These are phyloP conservation scores for Cyberlindnera xylosilytica DNA, from an alignment of 805 yeast genomes.

Conservation along the genomic window DNA sequence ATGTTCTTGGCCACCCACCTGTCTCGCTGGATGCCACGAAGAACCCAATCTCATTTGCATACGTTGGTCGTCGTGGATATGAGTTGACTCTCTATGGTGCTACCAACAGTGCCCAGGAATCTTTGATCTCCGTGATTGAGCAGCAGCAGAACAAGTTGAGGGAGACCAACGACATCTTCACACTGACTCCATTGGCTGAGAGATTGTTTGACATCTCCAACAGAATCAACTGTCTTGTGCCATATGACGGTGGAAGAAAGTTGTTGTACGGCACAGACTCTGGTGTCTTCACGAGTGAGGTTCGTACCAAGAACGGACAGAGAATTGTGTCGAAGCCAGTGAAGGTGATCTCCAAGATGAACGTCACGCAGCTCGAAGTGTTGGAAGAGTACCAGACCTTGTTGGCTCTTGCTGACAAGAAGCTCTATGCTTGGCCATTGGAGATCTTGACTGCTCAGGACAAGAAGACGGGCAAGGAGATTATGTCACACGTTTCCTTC, in stretches of 20 bases:
- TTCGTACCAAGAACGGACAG: conserved; percentile 43
- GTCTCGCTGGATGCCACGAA: conserved; percentile 26
- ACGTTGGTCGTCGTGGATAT: conserved; percentile 46
- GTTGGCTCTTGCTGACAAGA: conserved; percentile 78
- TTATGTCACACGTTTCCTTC: conserved; percentile 83
- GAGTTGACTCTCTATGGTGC: conserved; percentile 42
- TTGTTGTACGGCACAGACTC: conserved; percentile 87
- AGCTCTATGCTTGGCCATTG: conserved; percentile 71
- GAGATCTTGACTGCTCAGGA: conserved; percentile 56
- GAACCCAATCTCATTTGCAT: conserved; percentile 46
- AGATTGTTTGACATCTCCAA: conserved; percentile 70
- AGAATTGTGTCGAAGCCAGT: conserved; percentile 68
- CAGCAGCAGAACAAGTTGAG: conserved; percentile 75
- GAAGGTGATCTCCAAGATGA: conserved; percentile 67
- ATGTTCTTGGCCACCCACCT: conserved; percentile 22
- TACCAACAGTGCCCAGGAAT: conserved; percentile 60
- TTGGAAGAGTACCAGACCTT: conserved; percentile 87
- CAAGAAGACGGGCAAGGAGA: conserved; percentile 65
- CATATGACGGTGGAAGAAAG: conserved; percentile 92
- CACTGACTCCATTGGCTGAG: conserved; percentile 70
- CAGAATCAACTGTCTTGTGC: conserved; percentile 86
- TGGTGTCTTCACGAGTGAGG: conserved; percentile 83
- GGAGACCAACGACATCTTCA: conserved; percentile 73
- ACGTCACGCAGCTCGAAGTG: conserved; percentile 86
- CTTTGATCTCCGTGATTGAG: conserved; percentile 74